Evolutionary conservation across 495 filamentous ascomycete species (phyloP).

Genomic region (Chaetomium cochliodes): DNA sequence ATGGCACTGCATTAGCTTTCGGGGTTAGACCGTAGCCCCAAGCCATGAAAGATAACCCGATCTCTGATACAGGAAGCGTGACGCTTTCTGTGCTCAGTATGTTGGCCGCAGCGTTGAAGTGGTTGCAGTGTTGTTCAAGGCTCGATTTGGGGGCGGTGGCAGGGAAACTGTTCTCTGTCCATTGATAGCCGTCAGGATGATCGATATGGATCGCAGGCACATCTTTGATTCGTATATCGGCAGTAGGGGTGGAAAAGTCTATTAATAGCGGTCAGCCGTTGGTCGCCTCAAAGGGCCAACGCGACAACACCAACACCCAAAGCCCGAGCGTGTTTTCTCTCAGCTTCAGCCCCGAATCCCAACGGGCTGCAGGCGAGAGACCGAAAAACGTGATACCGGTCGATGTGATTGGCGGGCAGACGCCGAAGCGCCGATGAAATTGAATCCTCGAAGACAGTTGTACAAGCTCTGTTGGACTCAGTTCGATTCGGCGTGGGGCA

Average conservation of each 20-base stretch:
- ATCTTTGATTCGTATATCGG: not conserved
- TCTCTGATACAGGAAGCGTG: not conserved
- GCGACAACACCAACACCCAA: no score
- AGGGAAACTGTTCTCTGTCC: not conserved
- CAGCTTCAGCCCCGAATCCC: no score
- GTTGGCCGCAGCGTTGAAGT: not conserved
- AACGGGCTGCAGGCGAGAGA: not conserved
- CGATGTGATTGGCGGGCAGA: not conserved
- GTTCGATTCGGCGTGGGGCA: no score
- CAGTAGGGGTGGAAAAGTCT: not conserved
- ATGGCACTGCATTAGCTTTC: not conserved
- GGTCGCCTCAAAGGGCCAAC: not conserved
- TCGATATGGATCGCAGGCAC: not conserved
- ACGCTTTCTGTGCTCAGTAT: no score
- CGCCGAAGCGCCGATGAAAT: not conserved
- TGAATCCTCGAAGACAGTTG: not conserved
- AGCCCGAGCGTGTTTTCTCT: no score
- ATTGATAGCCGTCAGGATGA: not conserved
- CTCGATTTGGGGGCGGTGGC: not conserved
- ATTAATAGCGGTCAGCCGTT: slow-evolving; percentile 8
- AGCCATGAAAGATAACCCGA: not conserved
- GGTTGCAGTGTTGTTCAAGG: not conserved
- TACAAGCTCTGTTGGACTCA: not conserved
- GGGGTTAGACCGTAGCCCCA: not conserved
- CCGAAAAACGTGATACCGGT: not conserved